Evolutionary conservation across 768 basidiomycete genomes (phyloP), one percentile per base, ranked within the genome.

Genomic region (Panellus pusillus): DNA sequence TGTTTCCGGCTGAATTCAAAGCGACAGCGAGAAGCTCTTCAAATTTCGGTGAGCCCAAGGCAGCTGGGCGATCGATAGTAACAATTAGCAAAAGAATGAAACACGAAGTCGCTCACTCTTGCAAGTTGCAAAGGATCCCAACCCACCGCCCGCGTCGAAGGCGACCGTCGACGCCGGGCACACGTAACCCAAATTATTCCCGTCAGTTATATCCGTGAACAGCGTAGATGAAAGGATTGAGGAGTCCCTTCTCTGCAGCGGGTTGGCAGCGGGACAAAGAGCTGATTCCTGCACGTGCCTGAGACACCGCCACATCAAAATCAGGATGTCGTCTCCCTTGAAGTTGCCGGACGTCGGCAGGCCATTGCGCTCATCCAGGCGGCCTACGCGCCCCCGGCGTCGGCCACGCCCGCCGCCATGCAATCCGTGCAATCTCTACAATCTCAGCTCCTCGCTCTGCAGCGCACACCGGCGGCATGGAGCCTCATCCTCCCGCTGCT

Each of bases 401-500:
- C 67, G n/a, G 55, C 66, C 14, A 65, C 74, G 13, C 73, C 72
- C 36, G 67, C 75, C 6, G 73, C 73, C 17, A 35, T 35, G 11
- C 3, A 35, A 35, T 3, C 32, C 64, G 2, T 78, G 74, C 51
- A 76, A 78, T 45, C 68, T 75, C 12, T 50, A 12, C 80, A 81
- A 62, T 76, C 74, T 46, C 67, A 71, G 47, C 39, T 58, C 13
- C 39, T 53, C n/a, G 35, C 50, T 1, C 27, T 52, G 41, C 57
- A 53, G 44, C 47, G 51, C 44, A 46, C 44, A 6, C 83, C 80
- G 14, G 89, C 89, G 62, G 89, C 89, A 3, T 94, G 91, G 92
- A 91, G 89, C 9, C 72, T 94, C 43, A 83, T 93, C 17, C 77
- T 89, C 32, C 91, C 91, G 0, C 79, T 94, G 58, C 71, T 93